Percentiles rank a stretch among this genome's conserved stretches.
Evolutionary conservation across 164 flowering plant species (phyloP).

Genomic region (Vitis cinerea): DNA sequence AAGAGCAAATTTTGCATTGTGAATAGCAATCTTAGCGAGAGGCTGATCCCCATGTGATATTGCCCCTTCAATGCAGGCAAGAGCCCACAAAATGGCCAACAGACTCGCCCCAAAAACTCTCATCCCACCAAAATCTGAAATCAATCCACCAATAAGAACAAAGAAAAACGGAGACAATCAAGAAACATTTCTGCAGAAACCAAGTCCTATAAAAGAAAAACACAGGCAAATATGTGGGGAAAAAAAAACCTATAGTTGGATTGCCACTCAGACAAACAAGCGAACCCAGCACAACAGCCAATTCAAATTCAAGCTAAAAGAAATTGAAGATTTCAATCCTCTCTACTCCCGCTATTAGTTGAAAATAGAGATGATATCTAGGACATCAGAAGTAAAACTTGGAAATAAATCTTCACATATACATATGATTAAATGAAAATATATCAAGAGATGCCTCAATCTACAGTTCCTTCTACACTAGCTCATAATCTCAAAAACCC

Average conservation of each 20-base stretch:
- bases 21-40: slow-evolving; percentile 62
- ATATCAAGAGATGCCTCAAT: neutral
- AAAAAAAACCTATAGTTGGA: too few relatives aligned
- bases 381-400: too few relatives aligned
- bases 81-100: slow-evolving; percentile 29
- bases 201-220: neutral
- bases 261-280: too few relatives aligned
- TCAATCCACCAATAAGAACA: neutral
- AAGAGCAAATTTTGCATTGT: slow-evolving; percentile 41
- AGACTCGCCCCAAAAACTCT: slow-evolving; percentile 17
- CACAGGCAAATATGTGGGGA: too few relatives aligned
- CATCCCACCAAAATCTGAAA: slow-evolving; percentile 27
- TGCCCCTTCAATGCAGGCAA: slow-evolving; percentile 24
- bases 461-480: neutral
- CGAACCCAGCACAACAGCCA: too few relatives aligned
- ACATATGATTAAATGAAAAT: too few relatives aligned
- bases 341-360: too few relatives aligned
- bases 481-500: neutral
- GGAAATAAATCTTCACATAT: too few relatives aligned
- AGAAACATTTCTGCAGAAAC: neutral
- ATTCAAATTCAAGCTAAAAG: too few relatives aligned
- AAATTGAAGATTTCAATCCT: too few relatives aligned
- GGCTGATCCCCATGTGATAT: slow-evolving; percentile 59
- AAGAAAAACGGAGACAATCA: neutral
- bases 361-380: too few relatives aligned